phyloP scores from a whole-genome alignment of 768 basidiomycete genomes.

The Heimioporus sp. region DNA sequence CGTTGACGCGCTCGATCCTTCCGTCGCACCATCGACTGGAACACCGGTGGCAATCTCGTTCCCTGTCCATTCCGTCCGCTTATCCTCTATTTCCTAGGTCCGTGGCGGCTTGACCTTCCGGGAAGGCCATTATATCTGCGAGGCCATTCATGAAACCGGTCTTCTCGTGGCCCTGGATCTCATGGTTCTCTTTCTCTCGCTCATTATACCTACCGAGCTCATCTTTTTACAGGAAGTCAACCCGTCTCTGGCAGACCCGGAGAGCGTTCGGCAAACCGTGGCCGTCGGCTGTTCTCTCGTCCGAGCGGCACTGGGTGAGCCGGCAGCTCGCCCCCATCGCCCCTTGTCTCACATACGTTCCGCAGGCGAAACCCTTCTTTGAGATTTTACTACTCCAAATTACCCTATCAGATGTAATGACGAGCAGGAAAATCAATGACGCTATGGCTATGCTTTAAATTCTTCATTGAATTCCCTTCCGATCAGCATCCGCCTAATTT shows the following conservation, averaged over 20 bases:
- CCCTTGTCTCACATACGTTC: constrained; percentile 6
- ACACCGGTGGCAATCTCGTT: constrained; percentile 59
- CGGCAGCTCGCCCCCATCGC: neutral
- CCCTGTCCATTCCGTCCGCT: neutral
- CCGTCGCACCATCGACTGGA: constrained; percentile 93
- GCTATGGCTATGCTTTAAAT: constrained; percentile 31
- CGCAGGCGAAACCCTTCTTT: constrained; percentile 35
- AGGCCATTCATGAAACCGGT: constrained; percentile 90
- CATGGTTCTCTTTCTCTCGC: constrained; percentile 60
- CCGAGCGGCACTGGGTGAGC: constrained; percentile 75
- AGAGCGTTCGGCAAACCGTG: constrained; percentile 82
- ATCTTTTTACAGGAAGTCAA: constrained; percentile 77
- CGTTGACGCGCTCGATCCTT: constrained; percentile 92
- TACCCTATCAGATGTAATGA: neutral
- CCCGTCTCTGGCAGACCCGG: constrained; percentile 80
- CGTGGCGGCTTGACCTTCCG: constrained; percentile 95
- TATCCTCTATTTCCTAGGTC: constrained; percentile 44
- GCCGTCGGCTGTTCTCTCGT: constrained; percentile 87
- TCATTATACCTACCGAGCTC: neutral
- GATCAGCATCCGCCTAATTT: constrained; percentile 92
- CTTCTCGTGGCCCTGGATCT: constrained; percentile 89
- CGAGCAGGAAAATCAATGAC: too few species aligned
- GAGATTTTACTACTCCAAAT: neutral
- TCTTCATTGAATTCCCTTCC: constrained; percentile 89
- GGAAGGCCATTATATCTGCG: constrained; percentile 98